Base-by-base conservation (phyloP, 176 grass and related monocot genomes). In the Oryza rufipogon region DNA sequence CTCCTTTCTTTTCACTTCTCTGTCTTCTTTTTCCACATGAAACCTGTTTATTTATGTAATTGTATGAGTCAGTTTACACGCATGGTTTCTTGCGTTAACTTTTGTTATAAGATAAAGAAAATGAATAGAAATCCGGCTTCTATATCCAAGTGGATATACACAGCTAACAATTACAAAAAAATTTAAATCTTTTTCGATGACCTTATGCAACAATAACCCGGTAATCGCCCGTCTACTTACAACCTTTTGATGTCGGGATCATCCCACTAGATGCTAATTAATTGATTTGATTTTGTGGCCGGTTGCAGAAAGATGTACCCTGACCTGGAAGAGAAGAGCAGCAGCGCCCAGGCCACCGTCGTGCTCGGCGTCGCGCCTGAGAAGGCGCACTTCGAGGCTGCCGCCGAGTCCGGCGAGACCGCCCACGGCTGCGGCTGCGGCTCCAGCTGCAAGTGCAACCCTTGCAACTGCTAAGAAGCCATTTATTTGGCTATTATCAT, bases 231-330 rank as follows among this genome's bases (percentile, higher is more conserved):
- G 28, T 30, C 28, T 30, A 32, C 30, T 32, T 32, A 32, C 30
- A 32, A 2, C 2, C 30, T 32, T 32, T 32, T 32, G 30, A 32
- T 3, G 28, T 32, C 30, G 2, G 30, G 30, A 32, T 32, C 30
- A 32, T 32, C 30, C 30, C 30, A 1, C 30, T 32, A 32, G 30
- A 32, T 32, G 30, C 28, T 28, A 28, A 2, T 30, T 32, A 32
- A 32, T 48, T 51, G 30, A 30, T 46, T 63, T 64, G 12, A 16
- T 84, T 64, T 44, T 44, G 8, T 11, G 58, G 19, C 4, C 3
- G 28, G 48, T 25, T 78, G 72, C 81, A 90, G 91, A 12, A 90
- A 90, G 85, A 90, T 66, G 88, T 83, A 90, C 68, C 85, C 79
- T 80, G 91, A 93, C 63, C 26, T 88, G 6, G 78, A 34, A 20